Base-by-base conservation (phyloP, 495 filamentous ascomycete species). In the Hypoxylon fragiforme region DNA sequence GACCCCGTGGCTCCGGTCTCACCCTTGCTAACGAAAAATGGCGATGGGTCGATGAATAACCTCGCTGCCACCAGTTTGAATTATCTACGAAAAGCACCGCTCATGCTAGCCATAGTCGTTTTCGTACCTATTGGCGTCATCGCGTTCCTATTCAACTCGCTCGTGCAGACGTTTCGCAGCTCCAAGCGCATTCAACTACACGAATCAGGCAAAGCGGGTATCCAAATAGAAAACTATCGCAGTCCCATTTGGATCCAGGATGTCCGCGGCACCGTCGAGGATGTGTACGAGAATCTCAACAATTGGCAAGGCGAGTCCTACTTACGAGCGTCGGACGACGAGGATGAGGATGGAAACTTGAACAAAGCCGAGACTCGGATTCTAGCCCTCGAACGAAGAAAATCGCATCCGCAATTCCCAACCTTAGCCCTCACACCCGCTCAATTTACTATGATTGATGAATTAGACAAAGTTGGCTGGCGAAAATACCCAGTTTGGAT, bases 401-500 rank as follows among this genome's bases (percentile, higher is more conserved):
- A 66, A 60, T 73, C 74, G 18, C 57, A 60, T 6, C 50, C 67
- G 2, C 52, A 64, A 7, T 62, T 70, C 40, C 90, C 87, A 1
- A 90, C 82, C 1, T 76, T 97, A 39, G 90, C 90, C 21, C 71
- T 98, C 36, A 83, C 89, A 1, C 75, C 81, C 2, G 83, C 83
- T 18, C 94, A 98, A 68, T 92, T 95, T 66, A 73, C 74, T 15
- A 96, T 96, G 73, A 86, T 96, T 39, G 72, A 87, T 13, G 82
- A 84, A 12, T 71, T 98, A 54, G 87, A 97, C 62, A 66, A 73
- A 7, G 75, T 95, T 0, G 85, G 86, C 7, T 91, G 87, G 72
- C 80, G 78, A 14, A 97, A 94, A 70, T 92, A 88, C 70, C 85
- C 83, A 0, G 89, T 96, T 3, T 85, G 88, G 71, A 97, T 98